These are phyloP conservation scores for Fusarium sp. DNA, from an alignment of 2,329 filamentous ascomycete species.

Conservation along the genomic window DNA sequence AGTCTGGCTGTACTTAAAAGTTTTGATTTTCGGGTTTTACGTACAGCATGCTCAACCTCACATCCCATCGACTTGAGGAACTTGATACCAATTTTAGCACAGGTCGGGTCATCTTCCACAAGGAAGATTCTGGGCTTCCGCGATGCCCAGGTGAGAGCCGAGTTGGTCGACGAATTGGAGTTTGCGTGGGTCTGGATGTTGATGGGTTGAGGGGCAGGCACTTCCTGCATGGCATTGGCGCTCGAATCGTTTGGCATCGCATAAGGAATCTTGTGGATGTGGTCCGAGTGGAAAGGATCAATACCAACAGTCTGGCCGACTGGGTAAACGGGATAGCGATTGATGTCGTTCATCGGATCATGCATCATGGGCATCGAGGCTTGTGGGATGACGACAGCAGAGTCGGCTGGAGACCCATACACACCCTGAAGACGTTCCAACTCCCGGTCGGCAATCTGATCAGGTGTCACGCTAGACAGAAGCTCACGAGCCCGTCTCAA, in stretches of 20 bases:
- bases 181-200: constrained; percentile 39
- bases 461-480: constrained; percentile 63
- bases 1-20: constrained; percentile 5
- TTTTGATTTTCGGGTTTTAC: constrained; percentile 45
- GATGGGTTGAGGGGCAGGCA: constrained; percentile 54
- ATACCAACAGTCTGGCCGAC: constrained; percentile 92
- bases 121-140: constrained; percentile 84
- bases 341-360: constrained; percentile 66
- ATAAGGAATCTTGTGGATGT: constrained; percentile 95
- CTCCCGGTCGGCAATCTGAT: constrained; percentile 64
- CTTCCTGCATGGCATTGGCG: constrained; percentile 49
- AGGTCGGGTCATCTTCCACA: constrained; percentile 83
- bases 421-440: constrained; percentile 66
- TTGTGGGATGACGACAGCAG: constrained; percentile 57
- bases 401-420: constrained; percentile 66
- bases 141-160: constrained; percentile 63
- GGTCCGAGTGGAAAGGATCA: constrained; percentile 92
- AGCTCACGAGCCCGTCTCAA: constrained; percentile 68
- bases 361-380: constrained; percentile 60
- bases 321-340: constrained; percentile 81
- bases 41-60: constrained; percentile 73
- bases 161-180: constrained; percentile 50
- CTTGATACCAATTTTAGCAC: constrained; percentile 74
- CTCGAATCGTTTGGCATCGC: constrained; percentile 70
- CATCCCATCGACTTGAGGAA: constrained; percentile 74